Base-by-base conservation (phyloP, 129 eudicot species). In the Lactuca saligna region DNA sequence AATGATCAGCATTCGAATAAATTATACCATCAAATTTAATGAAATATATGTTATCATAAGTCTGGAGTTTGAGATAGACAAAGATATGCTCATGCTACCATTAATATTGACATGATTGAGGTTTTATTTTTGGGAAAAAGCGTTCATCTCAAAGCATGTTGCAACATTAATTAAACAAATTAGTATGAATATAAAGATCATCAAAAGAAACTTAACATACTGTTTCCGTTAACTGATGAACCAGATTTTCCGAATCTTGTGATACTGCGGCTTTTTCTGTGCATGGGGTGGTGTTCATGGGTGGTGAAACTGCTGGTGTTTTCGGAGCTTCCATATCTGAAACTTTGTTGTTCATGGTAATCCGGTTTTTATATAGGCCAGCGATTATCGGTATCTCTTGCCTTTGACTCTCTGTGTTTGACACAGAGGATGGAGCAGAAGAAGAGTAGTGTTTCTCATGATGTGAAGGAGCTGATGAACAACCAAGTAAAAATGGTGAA, bases 211-310 rank as follows among this genome's bases (percentile, higher is more conserved):
- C 32, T 14, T 49, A 67, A 65, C 75, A 0, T 38, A 82, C 83
- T 73, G 39, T 76, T 14, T 79, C 61, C 32, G 63, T 2, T 42
- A 79, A 65, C 42, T 62, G 81, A 14, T 15, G 29, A 41, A 55
- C 8, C 33, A 57, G 65, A 11, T 54, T 59, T 17, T 35, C 46
- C 29, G 15, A 41, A 41, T n/a, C 65, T 57, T 68, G 54, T 35
- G 68, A 37, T 25, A 57, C 77, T 41, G 25, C 39, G 57, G n/a
- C 6, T 31, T 54, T 46, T 53, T 65, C 64, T 0, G 38, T 32
- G 7, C 63, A 16, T 33, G 15, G 44, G 14, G 65, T 20, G 14
- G 65, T 20, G 13, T 44, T 66, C 33, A 29, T 0, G 20, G 72
- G 25, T 46, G 50, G 29, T 37, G 51, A 46, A 17, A 33, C 17